phyloP scores from a whole-genome alignment of 805 yeast species.

The Candida khao-thaluensis region DNA sequence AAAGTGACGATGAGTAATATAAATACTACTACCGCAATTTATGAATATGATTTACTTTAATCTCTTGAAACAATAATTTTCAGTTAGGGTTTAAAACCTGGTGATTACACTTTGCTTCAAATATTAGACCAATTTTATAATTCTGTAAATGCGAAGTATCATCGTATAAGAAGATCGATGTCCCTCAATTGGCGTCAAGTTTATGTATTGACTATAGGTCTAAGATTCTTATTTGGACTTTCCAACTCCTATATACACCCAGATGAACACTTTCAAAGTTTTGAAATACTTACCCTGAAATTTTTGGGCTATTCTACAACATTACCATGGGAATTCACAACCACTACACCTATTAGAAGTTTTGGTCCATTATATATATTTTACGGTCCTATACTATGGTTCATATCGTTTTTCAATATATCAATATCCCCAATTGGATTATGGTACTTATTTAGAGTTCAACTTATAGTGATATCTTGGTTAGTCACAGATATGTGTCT shows the following conservation, averaged over 20 bases:
- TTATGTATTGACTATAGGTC: slow-evolving; percentile 43
- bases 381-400: slow-evolving; percentile 63
- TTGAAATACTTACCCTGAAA: slow-evolving; percentile 62
- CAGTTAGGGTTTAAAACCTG: too few relatives aligned
- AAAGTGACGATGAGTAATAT: slow-evolving; percentile 7
- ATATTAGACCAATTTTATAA: too few relatives aligned
- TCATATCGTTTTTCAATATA: slow-evolving; percentile 31
- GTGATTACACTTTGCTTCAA: too few relatives aligned
- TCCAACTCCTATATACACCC: slow-evolving; percentile 91
- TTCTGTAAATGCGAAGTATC: too few relatives aligned
- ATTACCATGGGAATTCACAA: slow-evolving; percentile 82
- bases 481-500: slow-evolving; percentile 41
- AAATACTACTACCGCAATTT: neutral
- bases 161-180: neutral
- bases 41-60: neutral
- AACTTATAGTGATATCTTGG: slow-evolving; percentile 41
- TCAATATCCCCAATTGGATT: slow-evolving; percentile 46
- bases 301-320: slow-evolving; percentile 45
- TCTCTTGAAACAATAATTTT: too few relatives aligned
- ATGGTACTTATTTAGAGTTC: slow-evolving; percentile 55
- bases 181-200: slow-evolving; percentile 46
- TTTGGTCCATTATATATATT: slow-evolving; percentile 62
- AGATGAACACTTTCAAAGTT: slow-evolving; percentile 94
- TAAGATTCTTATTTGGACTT: slow-evolving; percentile 57
- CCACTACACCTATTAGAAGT: slow-evolving; percentile 63